These are phyloP conservation scores for Funneliformis caledonium DNA, from an alignment of 371 early-diverging fungal species.

Conservation along the genomic window DNA sequence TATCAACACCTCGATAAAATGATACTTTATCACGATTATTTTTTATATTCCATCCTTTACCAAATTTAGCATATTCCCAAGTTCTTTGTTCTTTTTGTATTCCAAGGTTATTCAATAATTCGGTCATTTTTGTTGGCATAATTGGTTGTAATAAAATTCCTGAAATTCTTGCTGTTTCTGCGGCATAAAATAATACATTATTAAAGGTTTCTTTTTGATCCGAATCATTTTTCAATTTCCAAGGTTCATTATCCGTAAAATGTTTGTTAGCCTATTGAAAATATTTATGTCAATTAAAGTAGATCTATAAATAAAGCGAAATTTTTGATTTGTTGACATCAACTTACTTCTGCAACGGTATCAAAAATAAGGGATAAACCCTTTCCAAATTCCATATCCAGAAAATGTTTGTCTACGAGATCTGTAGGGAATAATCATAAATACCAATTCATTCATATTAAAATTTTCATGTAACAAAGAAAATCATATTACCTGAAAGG, in stretches of 20 bases:
- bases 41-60: slow-evolving; percentile 22
- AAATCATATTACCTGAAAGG: slow-evolving; percentile 18
- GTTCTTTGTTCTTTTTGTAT: slow-evolving; percentile 56
- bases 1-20: not conserved
- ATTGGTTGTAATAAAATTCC: slow-evolving; percentile 83
- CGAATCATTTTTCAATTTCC: slow-evolving; percentile 67
- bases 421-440: slow-evolving; percentile 10
- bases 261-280: slow-evolving; percentile 69
- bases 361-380: slow-evolving; percentile 62
- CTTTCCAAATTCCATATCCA: slow-evolving; percentile 54
- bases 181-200: slow-evolving; percentile 69
- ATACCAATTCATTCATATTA: not conserved
- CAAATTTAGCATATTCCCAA: slow-evolving; percentile 45
- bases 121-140: slow-evolving; percentile 79
- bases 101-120: slow-evolving; percentile 67
- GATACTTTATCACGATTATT: not conserved
- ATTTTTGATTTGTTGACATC: not conserved
- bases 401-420: slow-evolving; percentile 8
- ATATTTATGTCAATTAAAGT: not conserved
- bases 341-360: slow-evolving; percentile 57
- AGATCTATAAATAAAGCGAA: not conserved
- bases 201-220: slow-evolving; percentile 56
- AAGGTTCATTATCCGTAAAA: slow-evolving; percentile 77
- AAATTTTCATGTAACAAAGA: not conserved
- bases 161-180: slow-evolving; percentile 78